phyloP scores from a whole-genome alignment of 768 basidiomycete species.

The Lentinula aciculospora region DNA sequence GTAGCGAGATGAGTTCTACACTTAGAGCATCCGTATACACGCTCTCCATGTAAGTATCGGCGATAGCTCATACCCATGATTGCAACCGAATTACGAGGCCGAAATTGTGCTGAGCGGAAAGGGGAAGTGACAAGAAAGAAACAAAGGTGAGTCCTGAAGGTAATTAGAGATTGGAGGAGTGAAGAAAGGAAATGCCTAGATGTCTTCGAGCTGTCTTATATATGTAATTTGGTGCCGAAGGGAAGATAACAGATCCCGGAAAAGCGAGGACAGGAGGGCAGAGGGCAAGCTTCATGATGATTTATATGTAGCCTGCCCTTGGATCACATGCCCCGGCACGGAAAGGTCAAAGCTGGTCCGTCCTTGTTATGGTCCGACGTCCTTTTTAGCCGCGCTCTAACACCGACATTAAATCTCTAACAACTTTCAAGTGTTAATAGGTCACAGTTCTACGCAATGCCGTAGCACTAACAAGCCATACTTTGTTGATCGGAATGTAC shows the following conservation, averaged over 20 bases:
- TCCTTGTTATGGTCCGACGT: too few relatives aligned
- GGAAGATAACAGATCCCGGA: conserved; percentile 4
- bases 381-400: not conserved
- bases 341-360: too few relatives aligned
- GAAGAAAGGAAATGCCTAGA: conserved; percentile 1
- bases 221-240: not conserved
- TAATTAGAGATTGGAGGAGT: conserved; percentile 7
- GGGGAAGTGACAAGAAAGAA: conserved; percentile 40
- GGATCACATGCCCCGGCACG: not conserved
- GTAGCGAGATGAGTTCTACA: conserved; percentile 92
- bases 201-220: not conserved
- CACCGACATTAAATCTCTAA: too few relatives aligned
- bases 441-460: too few relatives aligned
- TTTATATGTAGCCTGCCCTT: not conserved
- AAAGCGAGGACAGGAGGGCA: not conserved
- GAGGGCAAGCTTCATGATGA: not conserved
- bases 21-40: conserved; percentile 82
- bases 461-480: too few relatives aligned
- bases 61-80: conserved; percentile 88
- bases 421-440: too few relatives aligned
- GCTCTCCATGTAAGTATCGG: conserved; percentile 77
- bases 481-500: too few relatives aligned
- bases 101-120: conserved; percentile 11
- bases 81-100: conserved; percentile 2
- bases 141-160: conserved; percentile 33